Evolutionary conservation across 164 flowering plant species (phyloP).

Genomic region (Litsea cubeba): DNA sequence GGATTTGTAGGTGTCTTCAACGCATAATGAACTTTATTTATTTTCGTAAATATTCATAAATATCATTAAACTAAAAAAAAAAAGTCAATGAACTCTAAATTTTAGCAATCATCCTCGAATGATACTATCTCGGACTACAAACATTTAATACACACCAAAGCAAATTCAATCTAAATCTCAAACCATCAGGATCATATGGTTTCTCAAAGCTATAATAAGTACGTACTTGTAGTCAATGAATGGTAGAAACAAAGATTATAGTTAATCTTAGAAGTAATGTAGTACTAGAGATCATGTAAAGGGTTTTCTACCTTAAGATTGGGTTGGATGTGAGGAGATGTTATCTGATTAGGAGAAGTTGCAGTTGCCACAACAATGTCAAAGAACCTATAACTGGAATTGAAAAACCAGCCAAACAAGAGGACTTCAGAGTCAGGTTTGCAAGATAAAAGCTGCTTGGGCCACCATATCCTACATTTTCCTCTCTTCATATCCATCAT

Average conservation of each 20-base stretch:
- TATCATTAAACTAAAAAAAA: too few species aligned
- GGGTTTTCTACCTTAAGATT: slow-evolving; percentile 37
- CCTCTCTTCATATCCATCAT: slow-evolving; percentile 28
- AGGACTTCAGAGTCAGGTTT: slow-evolving; percentile 15
- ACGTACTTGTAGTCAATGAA: too few species aligned
- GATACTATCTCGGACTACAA: too few species aligned
- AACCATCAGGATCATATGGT: background rate
- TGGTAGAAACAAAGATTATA: too few species aligned
- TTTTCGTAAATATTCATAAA: too few species aligned
- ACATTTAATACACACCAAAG: background rate
- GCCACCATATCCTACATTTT: slow-evolving; percentile 86
- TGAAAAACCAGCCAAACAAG: slow-evolving; percentile 72
- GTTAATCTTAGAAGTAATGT: background rate
- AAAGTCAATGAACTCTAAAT: background rate
- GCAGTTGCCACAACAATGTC: slow-evolving; percentile 67
- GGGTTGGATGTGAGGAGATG: slow-evolving; percentile 12
- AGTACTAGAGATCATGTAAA: background rate
- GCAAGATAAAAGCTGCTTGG: slow-evolving; percentile 32
- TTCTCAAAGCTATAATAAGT: too few species aligned
- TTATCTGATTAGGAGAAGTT: slow-evolving; percentile 17
- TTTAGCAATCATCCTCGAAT: background rate
- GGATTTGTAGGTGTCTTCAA: background rate
- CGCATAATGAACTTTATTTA: background rate
- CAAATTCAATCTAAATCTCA: background rate
- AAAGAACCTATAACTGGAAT: slow-evolving; percentile 34